phyloP scores from a whole-genome alignment of 2,329 filamentous ascomycete genomes.

The Trichoderma semiorbis region DNA sequence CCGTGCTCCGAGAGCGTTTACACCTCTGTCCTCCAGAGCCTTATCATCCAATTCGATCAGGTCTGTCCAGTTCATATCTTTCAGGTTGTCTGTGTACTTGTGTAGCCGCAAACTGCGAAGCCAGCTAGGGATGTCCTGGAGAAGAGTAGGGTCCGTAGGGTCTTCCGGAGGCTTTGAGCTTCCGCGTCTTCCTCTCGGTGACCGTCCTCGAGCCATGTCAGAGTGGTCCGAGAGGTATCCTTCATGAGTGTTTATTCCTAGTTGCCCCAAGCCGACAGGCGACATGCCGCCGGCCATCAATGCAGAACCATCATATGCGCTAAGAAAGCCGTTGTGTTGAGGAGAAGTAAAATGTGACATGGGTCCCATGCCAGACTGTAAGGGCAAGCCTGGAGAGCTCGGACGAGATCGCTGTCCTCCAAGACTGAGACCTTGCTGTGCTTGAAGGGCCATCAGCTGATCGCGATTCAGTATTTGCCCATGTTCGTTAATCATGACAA shows the following conservation, averaged over 20 bases:
- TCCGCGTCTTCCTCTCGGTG: constrained; percentile 84
- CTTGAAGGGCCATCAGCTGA: constrained; percentile 78
- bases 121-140: constrained; percentile 96
- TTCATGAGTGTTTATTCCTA: constrained; percentile 68
- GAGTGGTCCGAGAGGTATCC: constrained; percentile 93
- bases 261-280: constrained; percentile 67
- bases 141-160: constrained; percentile 81
- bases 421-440: constrained; percentile 59
- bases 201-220: constrained; percentile 84
- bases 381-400: constrained; percentile 80
- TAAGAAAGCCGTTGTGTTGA: constrained; percentile 91
- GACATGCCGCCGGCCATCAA: constrained; percentile 68
- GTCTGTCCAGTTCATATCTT: constrained; percentile 95
- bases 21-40: constrained; percentile 85
- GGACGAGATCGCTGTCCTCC: constrained; percentile 76
- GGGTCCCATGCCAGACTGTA: constrained; percentile 64
- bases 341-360: constrained; percentile 76
- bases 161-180: constrained; percentile 98
- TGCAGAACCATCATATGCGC: constrained; percentile 79
- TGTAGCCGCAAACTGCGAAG: constrained; percentile 89
- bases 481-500: constrained; percentile 92
- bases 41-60: constrained; percentile 89
- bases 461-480: constrained; percentile 84
- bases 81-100: constrained; percentile 98
- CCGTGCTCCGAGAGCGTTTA: constrained; percentile 89